Base-by-base conservation (phyloP, 306 rosid species). In the Purshia tridentata region DNA sequence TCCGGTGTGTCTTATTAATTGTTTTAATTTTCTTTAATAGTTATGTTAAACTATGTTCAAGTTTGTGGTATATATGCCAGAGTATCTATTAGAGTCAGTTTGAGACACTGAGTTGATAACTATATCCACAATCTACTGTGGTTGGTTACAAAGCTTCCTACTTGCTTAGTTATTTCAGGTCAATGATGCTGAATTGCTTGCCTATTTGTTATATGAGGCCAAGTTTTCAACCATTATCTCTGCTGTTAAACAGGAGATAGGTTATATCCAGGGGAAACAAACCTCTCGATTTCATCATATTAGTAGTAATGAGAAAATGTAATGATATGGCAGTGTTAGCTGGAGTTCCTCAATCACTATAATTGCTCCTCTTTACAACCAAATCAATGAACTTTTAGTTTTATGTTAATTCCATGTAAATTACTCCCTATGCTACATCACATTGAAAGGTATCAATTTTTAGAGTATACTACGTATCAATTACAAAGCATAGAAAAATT, bases 1-100 rank as follows among this genome's bases (percentile, higher is more conserved):
- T 89, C 97, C 71, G 92, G 96, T 94, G 84, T 60, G 59, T 57
- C 66, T 69, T 46, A 44, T n/a, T 64, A 19, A 22, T 60, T 72
- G 57, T 75, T 51, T 49, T 35, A 10, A 12, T 57, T 47, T 74
- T 9, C 45, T 52, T 54, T 9, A 56, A 62, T 6, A 49, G 1
- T 19, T 5, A 4, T 42, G 73, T 46, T 65, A 13, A 12, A 13
- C 51, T 51, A n/a, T 64, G 5, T 44, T 64, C 35, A 41, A 6
- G 40, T 53, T 39, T 19, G 39, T 9, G 4, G 10, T 39, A 23
- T 46, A 39, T 20, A 54, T 49, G 10, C 18, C 64, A 12, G 59
- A 20, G 10, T 14, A 14, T 18, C 70, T 73, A 41, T 52, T 10
- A 45, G 52, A 63, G 65, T 54, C 67, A 47, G 14, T 14, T 9